Evolutionary conservation across 441 rosid species (phyloP), one percentile per base, ranked within the genome.

Genomic region (Sinapis alba): DNA sequence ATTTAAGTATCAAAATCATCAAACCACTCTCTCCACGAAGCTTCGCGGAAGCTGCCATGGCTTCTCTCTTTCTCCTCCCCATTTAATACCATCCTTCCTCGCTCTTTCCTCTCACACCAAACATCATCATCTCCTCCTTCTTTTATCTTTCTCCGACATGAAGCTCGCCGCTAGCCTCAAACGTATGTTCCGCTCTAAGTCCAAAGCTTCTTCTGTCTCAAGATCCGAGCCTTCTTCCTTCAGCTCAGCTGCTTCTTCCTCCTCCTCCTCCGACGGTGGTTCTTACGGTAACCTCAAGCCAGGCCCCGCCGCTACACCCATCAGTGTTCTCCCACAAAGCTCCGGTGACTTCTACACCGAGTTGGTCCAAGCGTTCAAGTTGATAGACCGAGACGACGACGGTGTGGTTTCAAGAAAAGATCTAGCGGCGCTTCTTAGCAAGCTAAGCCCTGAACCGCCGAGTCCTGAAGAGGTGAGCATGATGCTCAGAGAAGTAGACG

Each of bases 21-120:
- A 54, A 76, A 69, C n/a, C 50, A 54, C 38, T 66, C 36, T 63
- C 63, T 19, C 73, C 21, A 81, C 24, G 97, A 94, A 94, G 83
- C 79, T 94, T 94, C 98, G 74, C 7, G 82, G 98, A 90, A 94
- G 86, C 70, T 90, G 90, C 93, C 30, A 80, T 83, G 89, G 80
- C 77, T 36, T 10, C 57, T 2, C 7, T 32, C 72, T 5, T 68
- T 2, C 68, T 64, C 53, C 16, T 3, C 43, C 79, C 85, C 88
- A 60, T 85, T 85, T 84, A 83, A 80, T 32, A 71, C 28, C 78
- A 20, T 62, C 53, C 45, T 57, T 63, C 81, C 53, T 74, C 12
- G 62, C 59, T 36, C 71, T 26, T 72, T 74, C 75, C 66, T 56
- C 72, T 64, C 80, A 64, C 30, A 10, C 69, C 69, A 62, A 24